These are phyloP conservation scores for Pseudogymnoascus sp. DNA, from an alignment of 2,329 filamentous ascomycete species.

Conservation along the genomic window DNA sequence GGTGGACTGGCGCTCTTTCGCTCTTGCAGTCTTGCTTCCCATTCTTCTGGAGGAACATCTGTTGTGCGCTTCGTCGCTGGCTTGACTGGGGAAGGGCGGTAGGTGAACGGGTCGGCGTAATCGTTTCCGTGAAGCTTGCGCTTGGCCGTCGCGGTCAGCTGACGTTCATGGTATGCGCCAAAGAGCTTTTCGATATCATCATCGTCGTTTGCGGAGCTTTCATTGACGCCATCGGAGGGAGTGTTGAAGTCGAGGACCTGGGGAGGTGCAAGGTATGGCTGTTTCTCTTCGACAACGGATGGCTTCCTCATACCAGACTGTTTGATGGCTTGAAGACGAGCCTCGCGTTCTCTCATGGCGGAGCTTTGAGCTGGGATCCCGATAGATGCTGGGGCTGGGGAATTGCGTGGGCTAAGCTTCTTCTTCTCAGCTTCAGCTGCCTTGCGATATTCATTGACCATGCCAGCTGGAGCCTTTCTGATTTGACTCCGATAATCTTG, in stretches of 20 bases:
- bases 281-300: slow-evolving; percentile 11
- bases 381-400: slow-evolving; percentile 22
- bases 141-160: background rate
- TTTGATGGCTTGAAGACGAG: slow-evolving; percentile 32
- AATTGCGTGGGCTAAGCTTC: slow-evolving; percentile 28
- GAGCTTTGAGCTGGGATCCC: slow-evolving; percentile 16
- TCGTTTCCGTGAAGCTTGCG: slow-evolving; percentile 5
- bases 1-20: background rate
- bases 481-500: slow-evolving; percentile 31
- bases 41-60: background rate
- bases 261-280: background rate
- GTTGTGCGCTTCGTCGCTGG: background rate
- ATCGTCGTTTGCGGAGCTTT: slow-evolving; percentile 23
- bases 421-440: slow-evolving; percentile 31
- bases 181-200: slow-evolving; percentile 14
- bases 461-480: slow-evolving; percentile 42
- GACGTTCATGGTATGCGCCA: slow-evolving; percentile 13
- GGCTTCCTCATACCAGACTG: slow-evolving; percentile 1
- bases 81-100: background rate
- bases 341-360: slow-evolving; percentile 33
- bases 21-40: background rate
- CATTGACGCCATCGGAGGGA: background rate
- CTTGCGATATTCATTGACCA: slow-evolving; percentile 46
- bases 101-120: background rate
- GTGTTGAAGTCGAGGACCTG: slow-evolving; percentile 21